A percentile compares a stretch with the other conserved stretches of the same genome.
Conservation (phyloP, 495 filamentous ascomycete species). For the Trichoderma orchidacearum region DNA sequence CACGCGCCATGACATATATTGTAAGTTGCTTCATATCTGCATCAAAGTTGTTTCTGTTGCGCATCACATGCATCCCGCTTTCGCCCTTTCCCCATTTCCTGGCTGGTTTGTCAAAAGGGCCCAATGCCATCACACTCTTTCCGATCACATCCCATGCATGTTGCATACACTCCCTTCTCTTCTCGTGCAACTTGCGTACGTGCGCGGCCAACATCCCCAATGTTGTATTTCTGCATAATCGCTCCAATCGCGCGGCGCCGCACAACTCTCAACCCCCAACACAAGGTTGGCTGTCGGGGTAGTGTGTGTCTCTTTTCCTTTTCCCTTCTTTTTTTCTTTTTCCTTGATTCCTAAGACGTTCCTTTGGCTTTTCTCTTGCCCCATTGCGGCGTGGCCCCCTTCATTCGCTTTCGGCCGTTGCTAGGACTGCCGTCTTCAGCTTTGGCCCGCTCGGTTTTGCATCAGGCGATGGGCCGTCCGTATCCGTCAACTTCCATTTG, state of each 20-base stretch:
- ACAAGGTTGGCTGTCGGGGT: neutral
- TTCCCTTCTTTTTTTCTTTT: neutral
- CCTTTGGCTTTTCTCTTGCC: neutral
- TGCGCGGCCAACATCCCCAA: neutral
- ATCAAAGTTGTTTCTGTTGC: neutral
- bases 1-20: constrained; percentile 1
- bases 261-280: neutral
- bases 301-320: neutral
- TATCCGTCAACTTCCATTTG: no score
- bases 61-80: neutral
- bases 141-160: neutral
- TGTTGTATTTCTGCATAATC: neutral
- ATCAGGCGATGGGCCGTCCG: neutral
- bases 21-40: neutral
- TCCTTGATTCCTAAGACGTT: neutral
- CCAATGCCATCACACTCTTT: neutral
- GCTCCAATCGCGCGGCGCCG: neutral
- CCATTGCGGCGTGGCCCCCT: no score
- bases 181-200: neutral
- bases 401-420: neutral
- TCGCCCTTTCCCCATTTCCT: neutral
- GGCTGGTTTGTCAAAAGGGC: neutral
- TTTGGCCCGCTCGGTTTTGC: neutral
- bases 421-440: neutral
- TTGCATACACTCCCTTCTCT: neutral